Percentiles rank a stretch among this genome's conserved stretches.
Conservation (phyloP, 768 basidiomycete genomes). For the Neoboletus brunneissimus region DNA sequence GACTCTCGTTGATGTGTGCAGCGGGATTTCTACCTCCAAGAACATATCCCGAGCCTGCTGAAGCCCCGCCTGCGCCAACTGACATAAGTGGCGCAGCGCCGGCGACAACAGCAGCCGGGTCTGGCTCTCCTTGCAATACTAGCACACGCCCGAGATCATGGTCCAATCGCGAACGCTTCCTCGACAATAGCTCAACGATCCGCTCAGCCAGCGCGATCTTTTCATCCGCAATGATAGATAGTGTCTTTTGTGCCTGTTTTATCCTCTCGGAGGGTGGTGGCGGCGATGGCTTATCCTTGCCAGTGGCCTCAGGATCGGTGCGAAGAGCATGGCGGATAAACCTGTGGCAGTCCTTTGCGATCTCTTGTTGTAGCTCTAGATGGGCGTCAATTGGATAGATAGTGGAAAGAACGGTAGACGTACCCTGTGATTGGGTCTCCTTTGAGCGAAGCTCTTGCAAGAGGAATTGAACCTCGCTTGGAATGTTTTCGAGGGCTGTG, state of each 20-base stretch:
- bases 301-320: conserved; percentile 20
- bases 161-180: conserved; percentile 47
- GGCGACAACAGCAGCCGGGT: conserved; percentile 33
- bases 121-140: conserved; percentile 43
- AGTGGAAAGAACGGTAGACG: neutral
- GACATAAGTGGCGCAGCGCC: conserved; percentile 27
- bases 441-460: conserved; percentile 48
- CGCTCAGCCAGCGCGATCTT: conserved; percentile 44
- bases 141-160: conserved; percentile 45
- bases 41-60: conserved; percentile 27
- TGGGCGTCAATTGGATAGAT: neutral
- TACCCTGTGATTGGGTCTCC: conserved; percentile 43
- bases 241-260: conserved; percentile 26
- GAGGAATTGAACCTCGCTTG: conserved; percentile 46
- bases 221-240: conserved; percentile 38
- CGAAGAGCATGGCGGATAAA: conserved; percentile 44
- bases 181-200: conserved; percentile 41
- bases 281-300: conserved; percentile 35
- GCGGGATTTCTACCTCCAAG: conserved; percentile 38
- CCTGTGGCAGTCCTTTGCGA: conserved; percentile 42
- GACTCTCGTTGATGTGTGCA: conserved; percentile 39
- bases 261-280: conserved; percentile 32
- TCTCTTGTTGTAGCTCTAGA: conserved; percentile 43
- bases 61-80: conserved; percentile 8
- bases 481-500: conserved; percentile 49